These are phyloP conservation scores for Cinnamomum chago DNA, from an alignment of 164 flowering plant species.

Conservation along the genomic window DNA sequence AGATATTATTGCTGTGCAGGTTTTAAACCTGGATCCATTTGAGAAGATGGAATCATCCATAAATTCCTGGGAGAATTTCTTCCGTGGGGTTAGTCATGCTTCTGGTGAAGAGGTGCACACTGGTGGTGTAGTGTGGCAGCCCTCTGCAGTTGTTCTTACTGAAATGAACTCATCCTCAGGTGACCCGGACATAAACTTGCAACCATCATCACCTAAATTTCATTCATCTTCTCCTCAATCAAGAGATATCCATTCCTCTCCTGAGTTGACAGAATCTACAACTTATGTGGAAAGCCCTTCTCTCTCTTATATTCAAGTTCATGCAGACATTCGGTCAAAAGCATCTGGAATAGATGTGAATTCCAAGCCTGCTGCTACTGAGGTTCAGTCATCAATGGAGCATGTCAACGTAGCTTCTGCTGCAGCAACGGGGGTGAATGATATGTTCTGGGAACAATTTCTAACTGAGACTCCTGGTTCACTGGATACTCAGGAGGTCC, in stretches of 20 bases:
- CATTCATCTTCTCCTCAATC: conserved; percentile 30
- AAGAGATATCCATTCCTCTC: conserved; percentile 36
- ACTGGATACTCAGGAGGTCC: conserved; percentile 39
- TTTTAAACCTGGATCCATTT: conserved; percentile 27
- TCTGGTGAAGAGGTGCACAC: conserved; percentile 30
- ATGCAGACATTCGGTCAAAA: conserved; percentile 26
- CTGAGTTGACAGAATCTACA: conserved; percentile 32
- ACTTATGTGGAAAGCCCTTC: conserved; percentile 32
- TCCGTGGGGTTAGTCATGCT: conserved; percentile 30
- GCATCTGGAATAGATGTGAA: conserved; percentile 45
- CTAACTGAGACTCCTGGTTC: conserved; percentile 64
- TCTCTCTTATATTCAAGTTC: conserved; percentile 22
- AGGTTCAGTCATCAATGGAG: conserved; percentile 23
- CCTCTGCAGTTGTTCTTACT: conserved; percentile 21
- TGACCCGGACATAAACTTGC: conserved; percentile 26
- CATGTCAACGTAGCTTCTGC: conserved; percentile 10
- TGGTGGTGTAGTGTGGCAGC: conserved; percentile 14
- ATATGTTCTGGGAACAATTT: conserved; percentile 77
- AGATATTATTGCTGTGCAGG: conserved; percentile 21
- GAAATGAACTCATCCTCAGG: conserved; percentile 32
- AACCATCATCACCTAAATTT: conserved; percentile 23
- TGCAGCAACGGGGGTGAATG: conserved; percentile 45
- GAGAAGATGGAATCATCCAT: conserved; percentile 56
- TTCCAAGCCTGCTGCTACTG: conserved; percentile 31
- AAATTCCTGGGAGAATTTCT: conserved; percentile 43